phyloP scores from a whole-genome alignment of 495 filamentous ascomycete species.

The Sordaria brevicollis region DNA sequence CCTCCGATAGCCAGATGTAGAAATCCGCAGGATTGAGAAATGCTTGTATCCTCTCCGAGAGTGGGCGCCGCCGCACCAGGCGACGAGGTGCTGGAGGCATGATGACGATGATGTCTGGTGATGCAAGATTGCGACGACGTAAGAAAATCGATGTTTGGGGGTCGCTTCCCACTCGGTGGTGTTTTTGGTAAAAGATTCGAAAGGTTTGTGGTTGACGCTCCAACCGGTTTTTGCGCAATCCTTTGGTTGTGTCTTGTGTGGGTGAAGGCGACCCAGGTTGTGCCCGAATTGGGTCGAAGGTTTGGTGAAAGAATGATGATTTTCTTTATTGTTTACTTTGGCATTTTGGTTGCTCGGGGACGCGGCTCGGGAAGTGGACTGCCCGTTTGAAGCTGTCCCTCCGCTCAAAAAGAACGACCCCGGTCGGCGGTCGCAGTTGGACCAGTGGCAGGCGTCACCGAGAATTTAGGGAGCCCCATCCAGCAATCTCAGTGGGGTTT shows the following conservation, averaged over 20 bases:
- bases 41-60: slow-evolving; percentile 63
- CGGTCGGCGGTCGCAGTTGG: background rate
- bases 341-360: background rate
- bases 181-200: background rate
- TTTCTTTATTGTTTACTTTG: background rate
- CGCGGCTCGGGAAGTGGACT: background rate
- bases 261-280: background rate
- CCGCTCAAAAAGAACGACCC: background rate
- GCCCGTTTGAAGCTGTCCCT: background rate
- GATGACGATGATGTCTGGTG: background rate
- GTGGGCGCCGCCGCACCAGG: slow-evolving; percentile 68
- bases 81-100: slow-evolving; percentile 32
- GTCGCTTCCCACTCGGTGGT: background rate
- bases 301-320: background rate
- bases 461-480: background rate
- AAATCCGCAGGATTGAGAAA: slow-evolving; percentile 83
- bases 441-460: background rate
- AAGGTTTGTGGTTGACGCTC: background rate
- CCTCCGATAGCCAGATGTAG: slow-evolving; percentile 78
- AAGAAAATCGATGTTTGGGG: background rate
- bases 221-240: background rate
- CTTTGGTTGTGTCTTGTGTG: background rate
- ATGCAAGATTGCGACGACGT: background rate
- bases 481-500: background rate
- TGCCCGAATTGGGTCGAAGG: background rate